Evolutionary conservation across 1,139 yeast genomes (phyloP).

Genomic region (Yamadazyma blattariae): DNA sequence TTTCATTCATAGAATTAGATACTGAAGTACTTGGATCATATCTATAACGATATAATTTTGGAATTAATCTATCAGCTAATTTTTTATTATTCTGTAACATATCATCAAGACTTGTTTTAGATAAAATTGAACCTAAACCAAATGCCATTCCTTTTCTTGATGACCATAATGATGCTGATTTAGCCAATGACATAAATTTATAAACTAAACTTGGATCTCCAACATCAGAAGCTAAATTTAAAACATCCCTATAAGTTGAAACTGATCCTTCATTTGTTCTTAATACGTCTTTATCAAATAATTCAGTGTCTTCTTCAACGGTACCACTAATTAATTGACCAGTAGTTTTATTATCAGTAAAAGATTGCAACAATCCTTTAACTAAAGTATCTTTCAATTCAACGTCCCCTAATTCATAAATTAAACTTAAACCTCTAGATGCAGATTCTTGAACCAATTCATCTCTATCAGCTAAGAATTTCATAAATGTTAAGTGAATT

Average conservation of each 20-base stretch:
- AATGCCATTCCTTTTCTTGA: slow-evolving; percentile 93
- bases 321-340: slow-evolving; percentile 59
- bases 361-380: slow-evolving; percentile 70
- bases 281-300: slow-evolving; percentile 80
- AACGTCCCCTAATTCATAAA: slow-evolving; percentile 73
- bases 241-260: slow-evolving; percentile 83
- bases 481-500: slow-evolving; percentile 73
- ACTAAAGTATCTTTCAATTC: slow-evolving; percentile 73
- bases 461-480: slow-evolving; percentile 73
- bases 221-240: slow-evolving; percentile 85
- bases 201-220: slow-evolving; percentile 95
- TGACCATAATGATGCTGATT: slow-evolving; percentile 86
- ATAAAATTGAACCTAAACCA: slow-evolving; percentile 82
- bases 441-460: slow-evolving; percentile 90
- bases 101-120: slow-evolving; percentile 71
- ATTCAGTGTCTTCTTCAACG: slow-evolving; percentile 73
- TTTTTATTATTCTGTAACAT: slow-evolving; percentile 53
- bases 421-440: slow-evolving; percentile 78
- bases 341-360: slow-evolving; percentile 66
- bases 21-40: slow-evolving; percentile 83
- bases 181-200: slow-evolving; percentile 90
- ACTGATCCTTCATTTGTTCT: slow-evolving; percentile 83
- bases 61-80: slow-evolving; percentile 63
- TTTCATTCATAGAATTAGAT: slow-evolving; percentile 79
- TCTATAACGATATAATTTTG: slow-evolving; percentile 78